phyloP scores from a whole-genome alignment of 352 stramenopile species.

The Phytophthora tubulina region DNA sequence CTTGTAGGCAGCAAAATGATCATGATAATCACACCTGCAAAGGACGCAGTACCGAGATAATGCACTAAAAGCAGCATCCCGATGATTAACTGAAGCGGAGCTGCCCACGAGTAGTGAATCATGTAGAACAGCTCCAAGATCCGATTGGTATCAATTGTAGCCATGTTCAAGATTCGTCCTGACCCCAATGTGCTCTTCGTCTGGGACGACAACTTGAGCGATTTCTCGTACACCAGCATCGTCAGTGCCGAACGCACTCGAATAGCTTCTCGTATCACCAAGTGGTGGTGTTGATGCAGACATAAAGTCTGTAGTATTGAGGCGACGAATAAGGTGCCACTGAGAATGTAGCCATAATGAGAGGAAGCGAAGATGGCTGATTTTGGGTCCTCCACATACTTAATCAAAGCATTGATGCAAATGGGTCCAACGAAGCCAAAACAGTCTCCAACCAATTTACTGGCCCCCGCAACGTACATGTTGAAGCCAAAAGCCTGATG shows the following conservation, averaged over 20 bases:
- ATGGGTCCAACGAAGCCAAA: slow-evolving; percentile 90
- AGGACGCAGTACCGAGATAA: slow-evolving; percentile 60
- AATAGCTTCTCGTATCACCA: slow-evolving; percentile 73
- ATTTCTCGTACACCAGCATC: slow-evolving; percentile 74
- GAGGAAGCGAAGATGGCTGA: slow-evolving; percentile 47
- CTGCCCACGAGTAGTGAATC: slow-evolving; percentile 72
- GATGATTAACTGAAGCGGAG: slow-evolving; percentile 65
- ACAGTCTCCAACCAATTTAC: slow-evolving; percentile 94
- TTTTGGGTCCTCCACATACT: slow-evolving; percentile 70
- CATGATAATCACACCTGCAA: slow-evolving; percentile 69
- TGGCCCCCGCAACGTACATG: slow-evolving; percentile 89
- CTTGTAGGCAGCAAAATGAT: slow-evolving; percentile 60
- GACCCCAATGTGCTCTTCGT: slow-evolving; percentile 64
- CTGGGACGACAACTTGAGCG: slow-evolving; percentile 64
- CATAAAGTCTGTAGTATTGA: slow-evolving; percentile 64
- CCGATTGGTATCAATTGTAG: slow-evolving; percentile 93
- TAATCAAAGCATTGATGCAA: slow-evolving; percentile 58
- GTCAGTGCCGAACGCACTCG: slow-evolving; percentile 70
- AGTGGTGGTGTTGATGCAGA: slow-evolving; percentile 72
- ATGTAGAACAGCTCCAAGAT: slow-evolving; percentile 89
- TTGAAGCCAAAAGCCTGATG: slow-evolving; percentile 86
- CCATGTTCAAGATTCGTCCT: slow-evolving; percentile 94
- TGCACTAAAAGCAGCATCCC: slow-evolving; percentile 61
- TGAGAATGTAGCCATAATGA: slow-evolving; percentile 73
- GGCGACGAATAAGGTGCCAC: slow-evolving; percentile 52